A percentile compares a stretch with the other conserved stretches of the same genome.
Evolutionary conservation across 129 eudicot species (phyloP).

Genomic region (Pseudognaphalium luteoalbum): DNA sequence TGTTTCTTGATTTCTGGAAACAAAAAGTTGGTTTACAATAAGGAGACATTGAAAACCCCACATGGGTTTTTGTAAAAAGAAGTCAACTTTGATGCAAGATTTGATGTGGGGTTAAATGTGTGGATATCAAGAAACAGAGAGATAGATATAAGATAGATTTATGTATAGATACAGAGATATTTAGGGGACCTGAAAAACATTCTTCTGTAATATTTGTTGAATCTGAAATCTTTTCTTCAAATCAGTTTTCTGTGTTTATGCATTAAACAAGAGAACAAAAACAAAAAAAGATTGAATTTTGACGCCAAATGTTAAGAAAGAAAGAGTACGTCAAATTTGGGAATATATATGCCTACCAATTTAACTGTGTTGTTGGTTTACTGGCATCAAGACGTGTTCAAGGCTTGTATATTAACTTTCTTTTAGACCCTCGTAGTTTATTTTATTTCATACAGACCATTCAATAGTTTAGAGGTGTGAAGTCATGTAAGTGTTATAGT

Average conservation of each 20-base stretch:
- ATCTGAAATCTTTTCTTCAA: background rate
- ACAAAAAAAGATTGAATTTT: background rate
- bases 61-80: conserved; percentile 35
- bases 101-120: conserved; percentile 36
- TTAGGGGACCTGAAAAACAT: conserved; percentile 38
- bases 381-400: conserved; percentile 16
- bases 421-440: conserved; percentile 16
- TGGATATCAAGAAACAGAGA: conserved; percentile 30
- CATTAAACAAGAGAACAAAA: conserved; percentile 11
- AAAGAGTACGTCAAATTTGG: conserved; percentile 25
- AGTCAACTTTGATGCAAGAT: conserved; percentile 27
- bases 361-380: conserved; percentile 27
- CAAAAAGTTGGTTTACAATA: conserved; percentile 31
- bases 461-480: no score
- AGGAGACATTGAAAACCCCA: conserved; percentile 44
- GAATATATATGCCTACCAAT: conserved; percentile 6
- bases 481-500: no score
- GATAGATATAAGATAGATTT: background rate
- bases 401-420: background rate
- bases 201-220: background rate
- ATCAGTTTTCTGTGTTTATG: conserved; percentile 10
- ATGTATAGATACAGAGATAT: background rate
- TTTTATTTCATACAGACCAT: background rate
- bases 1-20: conserved; percentile 46
- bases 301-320: conserved; percentile 20